These are phyloP conservation scores for Abrus precatorius DNA, from an alignment of 306 rosid species.

Conservation along the genomic window DNA sequence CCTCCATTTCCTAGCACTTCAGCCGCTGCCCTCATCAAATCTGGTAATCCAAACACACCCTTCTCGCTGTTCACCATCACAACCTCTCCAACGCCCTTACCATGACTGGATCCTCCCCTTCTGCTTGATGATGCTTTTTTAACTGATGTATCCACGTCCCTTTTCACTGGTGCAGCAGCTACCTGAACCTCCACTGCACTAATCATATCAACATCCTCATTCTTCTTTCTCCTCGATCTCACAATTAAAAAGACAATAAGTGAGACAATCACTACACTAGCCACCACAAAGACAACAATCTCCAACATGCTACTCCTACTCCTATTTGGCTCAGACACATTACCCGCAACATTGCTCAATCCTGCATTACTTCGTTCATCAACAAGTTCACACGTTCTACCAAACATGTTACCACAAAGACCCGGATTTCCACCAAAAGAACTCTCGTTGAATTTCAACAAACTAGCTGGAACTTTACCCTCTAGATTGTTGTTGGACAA, in stretches of 20 bases:
- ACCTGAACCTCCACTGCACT: conserved; percentile 63
- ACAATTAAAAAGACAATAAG: conserved; percentile 38
- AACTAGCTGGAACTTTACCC: conserved; percentile 68
- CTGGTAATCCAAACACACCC: conserved; percentile 74
- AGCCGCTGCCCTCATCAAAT: conserved; percentile 84
- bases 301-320: conserved; percentile 12
- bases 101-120: conserved; percentile 35
- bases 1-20: conserved; percentile 84
- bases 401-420: conserved; percentile 60
- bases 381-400: conserved; percentile 43
- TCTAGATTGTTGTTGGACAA: conserved; percentile 76
- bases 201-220: neutral
- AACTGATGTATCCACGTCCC: conserved; percentile 18
- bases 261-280: conserved; percentile 45
- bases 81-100: conserved; percentile 53
- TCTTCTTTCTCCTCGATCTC: conserved; percentile 46
- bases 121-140: conserved; percentile 42
- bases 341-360: neutral
- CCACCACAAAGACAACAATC: conserved; percentile 45
- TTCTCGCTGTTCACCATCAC: conserved; percentile 69
- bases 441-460: conserved; percentile 49
- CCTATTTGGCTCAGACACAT: neutral
- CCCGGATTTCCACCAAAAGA: conserved; percentile 66
- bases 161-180: conserved; percentile 47
- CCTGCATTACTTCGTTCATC: neutral